phyloP scores from a whole-genome alignment of 495 filamentous ascomycete genomes.

The Entonaema liquescens region DNA sequence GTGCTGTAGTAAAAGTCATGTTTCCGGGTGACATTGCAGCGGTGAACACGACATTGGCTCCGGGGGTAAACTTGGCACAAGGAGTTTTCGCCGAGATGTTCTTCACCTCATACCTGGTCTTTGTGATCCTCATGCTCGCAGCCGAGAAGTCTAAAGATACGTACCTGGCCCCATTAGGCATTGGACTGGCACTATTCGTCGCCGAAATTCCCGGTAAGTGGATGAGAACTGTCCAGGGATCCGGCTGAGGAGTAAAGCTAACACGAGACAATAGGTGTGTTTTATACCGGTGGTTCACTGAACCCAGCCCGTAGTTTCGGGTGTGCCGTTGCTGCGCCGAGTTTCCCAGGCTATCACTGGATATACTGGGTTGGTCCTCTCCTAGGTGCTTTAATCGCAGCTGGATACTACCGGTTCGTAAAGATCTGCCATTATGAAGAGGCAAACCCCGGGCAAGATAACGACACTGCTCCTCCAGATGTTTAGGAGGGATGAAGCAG shows the following conservation, averaged over 20 bases:
- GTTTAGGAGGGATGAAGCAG: neutral
- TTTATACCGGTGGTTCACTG: slow-evolving; percentile 64
- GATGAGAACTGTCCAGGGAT: neutral
- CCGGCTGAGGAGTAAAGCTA: neutral
- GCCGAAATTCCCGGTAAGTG: slow-evolving; percentile 66
- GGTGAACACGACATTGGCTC: slow-evolving; percentile 64
- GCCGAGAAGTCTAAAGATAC: slow-evolving; percentile 79
- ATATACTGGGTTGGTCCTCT: slow-evolving; percentile 73
- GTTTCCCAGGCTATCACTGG: slow-evolving; percentile 61
- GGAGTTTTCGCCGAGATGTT: slow-evolving; percentile 79
- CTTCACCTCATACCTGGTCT: slow-evolving; percentile 73
- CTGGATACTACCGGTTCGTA: slow-evolving; percentile 70
- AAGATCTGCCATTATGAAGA: slow-evolving; percentile 75
- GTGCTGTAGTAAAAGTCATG: slow-evolving; percentile 60
- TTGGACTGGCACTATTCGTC: slow-evolving; percentile 74
- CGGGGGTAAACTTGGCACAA: slow-evolving; percentile 65
- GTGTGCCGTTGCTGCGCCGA: slow-evolving; percentile 55
- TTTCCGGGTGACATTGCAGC: slow-evolving; percentile 59
- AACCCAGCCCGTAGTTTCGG: slow-evolving; percentile 65
- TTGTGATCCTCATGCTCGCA: slow-evolving; percentile 78
- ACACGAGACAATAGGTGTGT: slow-evolving; percentile 52
- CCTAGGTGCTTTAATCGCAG: slow-evolving; percentile 70
- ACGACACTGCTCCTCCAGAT: slow-evolving; percentile 13
- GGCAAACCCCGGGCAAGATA: slow-evolving; percentile 79
- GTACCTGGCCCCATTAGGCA: slow-evolving; percentile 76